phyloP scores from a whole-genome alignment of 225 moss, liverwort and hornwort species.

The Antitrichia curtipendula region DNA sequence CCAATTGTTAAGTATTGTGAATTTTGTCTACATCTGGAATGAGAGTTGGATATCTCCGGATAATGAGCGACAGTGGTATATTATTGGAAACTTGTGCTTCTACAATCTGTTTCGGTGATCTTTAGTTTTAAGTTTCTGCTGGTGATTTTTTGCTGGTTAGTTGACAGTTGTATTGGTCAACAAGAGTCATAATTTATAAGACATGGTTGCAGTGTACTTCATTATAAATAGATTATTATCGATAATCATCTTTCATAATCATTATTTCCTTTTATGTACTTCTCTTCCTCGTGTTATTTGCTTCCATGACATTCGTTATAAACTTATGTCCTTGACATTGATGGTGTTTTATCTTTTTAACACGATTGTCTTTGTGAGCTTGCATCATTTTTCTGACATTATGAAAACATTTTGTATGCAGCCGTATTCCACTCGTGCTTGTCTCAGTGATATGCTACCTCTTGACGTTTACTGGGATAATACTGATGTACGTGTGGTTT shows the following conservation, averaged over 20 bases:
- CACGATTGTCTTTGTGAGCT: not conserved
- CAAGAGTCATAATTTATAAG: not conserved
- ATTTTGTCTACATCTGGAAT: slow-evolving; percentile 46
- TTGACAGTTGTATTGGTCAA: not conserved
- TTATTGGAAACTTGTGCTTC: not conserved
- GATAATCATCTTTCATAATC: not conserved
- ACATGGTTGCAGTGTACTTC: not conserved
- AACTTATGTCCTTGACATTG: not conserved
- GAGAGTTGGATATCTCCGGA: slow-evolving; percentile 41
- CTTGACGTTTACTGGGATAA: slow-evolving; percentile 42
- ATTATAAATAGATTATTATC: not conserved
- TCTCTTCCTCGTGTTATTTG: not conserved
- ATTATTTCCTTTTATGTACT: not conserved
- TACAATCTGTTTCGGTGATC: not conserved
- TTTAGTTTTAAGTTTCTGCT: not conserved
- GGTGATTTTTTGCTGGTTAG: not conserved
- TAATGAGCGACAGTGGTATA: slow-evolving; percentile 33
- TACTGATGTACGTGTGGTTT: slow-evolving; percentile 96
- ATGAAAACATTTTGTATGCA: slow-evolving; percentile 16
- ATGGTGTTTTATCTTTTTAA: not conserved
- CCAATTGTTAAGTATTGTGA: slow-evolving; percentile 47
- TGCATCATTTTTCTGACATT: not conserved
- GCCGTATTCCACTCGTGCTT: slow-evolving; percentile 54
- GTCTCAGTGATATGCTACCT: slow-evolving; percentile 47
- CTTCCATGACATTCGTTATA: not conserved